Evolutionary conservation across 768 basidiomycete species (phyloP), one percentile per base, ranked within the genome.

Genomic region (Psilocybe cyanescens): DNA sequence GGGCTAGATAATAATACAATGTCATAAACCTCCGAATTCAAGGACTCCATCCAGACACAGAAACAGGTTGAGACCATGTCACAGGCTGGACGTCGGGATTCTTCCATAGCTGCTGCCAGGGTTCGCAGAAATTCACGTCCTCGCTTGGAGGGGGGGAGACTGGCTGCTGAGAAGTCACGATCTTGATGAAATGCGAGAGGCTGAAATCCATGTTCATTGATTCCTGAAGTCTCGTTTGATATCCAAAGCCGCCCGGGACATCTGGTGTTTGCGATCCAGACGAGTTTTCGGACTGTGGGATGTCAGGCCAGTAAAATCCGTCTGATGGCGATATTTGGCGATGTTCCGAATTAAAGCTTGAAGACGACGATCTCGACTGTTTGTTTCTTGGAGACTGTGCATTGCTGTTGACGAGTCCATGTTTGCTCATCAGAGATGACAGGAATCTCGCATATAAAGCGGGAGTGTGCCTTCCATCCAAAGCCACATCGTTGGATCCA

Each of bases 361-460:
- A 57, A 12, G 51, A 37, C n/a, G 59, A 57, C 8, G 50, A 39
- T 9, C 57, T 24, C 8, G 63, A 55, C 7, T 49, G 49, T 30
- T 53, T 49, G 19, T 47, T 31, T 11, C 51, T 62, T 4, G 54
- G 49, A 28, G 60, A 33, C 12, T 55, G 47, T 31, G 61, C 17
- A 54, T 61, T 45, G 48, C 52, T 56, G 39, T 39, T 14, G 12
- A 59, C 53, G 37, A 65, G 62, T 30, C 28, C 31, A 59, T 83
- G 75, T 66, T 78, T 81, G 1, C 65, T 71, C 62, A 87, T 75
- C 5, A 86, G 70, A 3, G 79, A 78, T 8, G 79, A 76, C 8
- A 88, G 72, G 67, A 88, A 88, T 7, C 82, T 80, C 35, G 85
- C 81, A 65, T 88, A 86, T 17, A 86, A 74, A 33, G 82, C 80